A percentile compares a stretch with the other conserved stretches of the same genome.
phyloP scores from a whole-genome alignment of 2,329 filamentous ascomycete genomes.

The Leptographium wingfieldii region DNA sequence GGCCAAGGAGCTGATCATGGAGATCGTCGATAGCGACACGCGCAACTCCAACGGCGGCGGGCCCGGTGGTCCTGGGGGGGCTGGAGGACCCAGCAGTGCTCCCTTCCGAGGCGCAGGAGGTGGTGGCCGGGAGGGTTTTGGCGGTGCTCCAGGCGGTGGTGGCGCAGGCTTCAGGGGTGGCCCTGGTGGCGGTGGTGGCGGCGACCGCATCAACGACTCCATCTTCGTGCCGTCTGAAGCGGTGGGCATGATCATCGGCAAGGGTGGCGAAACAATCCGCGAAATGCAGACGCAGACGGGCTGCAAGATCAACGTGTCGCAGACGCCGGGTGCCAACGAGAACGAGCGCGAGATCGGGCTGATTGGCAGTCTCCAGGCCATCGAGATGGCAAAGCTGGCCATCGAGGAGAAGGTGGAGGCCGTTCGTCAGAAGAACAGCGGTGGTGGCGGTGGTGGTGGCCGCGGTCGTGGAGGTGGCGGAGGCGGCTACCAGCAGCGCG shows the following conservation, averaged over 20 bases:
- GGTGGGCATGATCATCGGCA: constrained; percentile 93
- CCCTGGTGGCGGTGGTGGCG: constrained; percentile 25
- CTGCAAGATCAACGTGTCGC: constrained; percentile 91
- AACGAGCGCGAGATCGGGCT: constrained; percentile 77
- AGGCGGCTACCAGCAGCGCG: constrained; percentile 32
- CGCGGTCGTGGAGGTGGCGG: constrained; percentile 28
- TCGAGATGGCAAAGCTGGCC: constrained; percentile 66
- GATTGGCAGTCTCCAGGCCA: constrained; percentile 64
- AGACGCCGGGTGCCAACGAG: constrained; percentile 64
- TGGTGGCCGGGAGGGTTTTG: not conserved
- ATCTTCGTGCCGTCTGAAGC: constrained; percentile 82
- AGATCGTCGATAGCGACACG: constrained; percentile 88
- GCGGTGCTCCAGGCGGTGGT: constrained; percentile 20
- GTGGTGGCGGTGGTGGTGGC: constrained; percentile 31
- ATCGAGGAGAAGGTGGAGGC: constrained; percentile 90
- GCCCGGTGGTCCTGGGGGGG: constrained; percentile 19
- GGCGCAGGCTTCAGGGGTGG: constrained; percentile 18
- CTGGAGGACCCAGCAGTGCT: constrained; percentile 23
- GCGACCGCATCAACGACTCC: constrained; percentile 66
- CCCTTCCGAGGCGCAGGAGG: not conserved
- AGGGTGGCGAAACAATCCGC: constrained; percentile 86
- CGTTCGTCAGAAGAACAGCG: constrained; percentile 49
- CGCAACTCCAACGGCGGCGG: constrained; percentile 28
- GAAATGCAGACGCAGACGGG: constrained; percentile 81
- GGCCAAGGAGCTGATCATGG: constrained; percentile 80